A percentile compares a stretch with the other conserved stretches of the same genome.
Conservation (phyloP, 306 rosid genomes). For the Glycyrrhiza uralensis region DNA sequence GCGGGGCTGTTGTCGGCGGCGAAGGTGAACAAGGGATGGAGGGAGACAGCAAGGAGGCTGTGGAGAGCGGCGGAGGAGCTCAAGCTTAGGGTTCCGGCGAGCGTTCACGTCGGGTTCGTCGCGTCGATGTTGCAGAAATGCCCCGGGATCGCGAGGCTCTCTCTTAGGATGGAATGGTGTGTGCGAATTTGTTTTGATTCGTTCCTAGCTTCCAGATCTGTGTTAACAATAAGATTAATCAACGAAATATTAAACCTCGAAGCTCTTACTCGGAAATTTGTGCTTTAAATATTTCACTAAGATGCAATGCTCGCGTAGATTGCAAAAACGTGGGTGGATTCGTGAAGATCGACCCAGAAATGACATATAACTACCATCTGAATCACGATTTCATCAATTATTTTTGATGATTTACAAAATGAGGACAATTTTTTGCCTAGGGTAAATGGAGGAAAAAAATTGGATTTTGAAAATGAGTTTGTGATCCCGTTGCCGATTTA, state of each 20-base stretch:
- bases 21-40: constrained; percentile 82
- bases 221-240: background rate
- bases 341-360: background rate
- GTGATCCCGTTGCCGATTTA: background rate
- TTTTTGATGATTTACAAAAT: background rate
- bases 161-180: constrained; percentile 89
- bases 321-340: constrained; percentile 30
- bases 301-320: background rate
- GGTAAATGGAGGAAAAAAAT: background rate
- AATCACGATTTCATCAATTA: background rate
- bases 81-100: constrained; percentile 66
- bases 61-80: constrained; percentile 90
- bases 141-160: constrained; percentile 68
- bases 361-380: background rate
- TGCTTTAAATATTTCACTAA: background rate
- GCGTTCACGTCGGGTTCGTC: constrained; percentile 70
- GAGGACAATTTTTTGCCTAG: background rate
- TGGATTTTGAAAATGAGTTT: background rate
- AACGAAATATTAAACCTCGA: background rate
- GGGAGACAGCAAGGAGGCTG: constrained; percentile 59
- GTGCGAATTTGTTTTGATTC: constrained; percentile 20
- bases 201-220: constrained; percentile 38
- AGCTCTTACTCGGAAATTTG: background rate
- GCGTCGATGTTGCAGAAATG: constrained; percentile 86
- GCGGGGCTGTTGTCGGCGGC: constrained; percentile 71